Conservation (phyloP, 2,329 filamentous ascomycete genomes). For the Drechslerella dactyloides region DNA sequence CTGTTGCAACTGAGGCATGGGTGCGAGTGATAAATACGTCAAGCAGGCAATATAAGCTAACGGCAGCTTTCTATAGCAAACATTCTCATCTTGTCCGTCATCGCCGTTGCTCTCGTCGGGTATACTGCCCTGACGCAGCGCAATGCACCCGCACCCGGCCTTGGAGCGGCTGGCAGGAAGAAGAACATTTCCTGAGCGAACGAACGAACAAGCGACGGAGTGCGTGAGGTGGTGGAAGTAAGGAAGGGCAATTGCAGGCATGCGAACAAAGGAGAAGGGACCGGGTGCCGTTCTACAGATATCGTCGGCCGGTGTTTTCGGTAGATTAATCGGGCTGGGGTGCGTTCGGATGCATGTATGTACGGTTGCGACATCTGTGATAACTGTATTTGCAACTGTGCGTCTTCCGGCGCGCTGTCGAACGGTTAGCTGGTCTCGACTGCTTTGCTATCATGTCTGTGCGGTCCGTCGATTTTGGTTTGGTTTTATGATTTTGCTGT, state of each 20-base stretch:
- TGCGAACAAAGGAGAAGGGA: too few relatives aligned
- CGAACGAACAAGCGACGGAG: not conserved
- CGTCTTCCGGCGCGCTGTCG: too few relatives aligned
- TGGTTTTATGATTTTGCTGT: too few relatives aligned
- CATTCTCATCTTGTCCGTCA: conserved; percentile 33
- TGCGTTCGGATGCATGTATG: not conserved
- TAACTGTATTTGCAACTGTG: too few relatives aligned
- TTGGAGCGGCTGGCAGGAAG: conserved; percentile 9
- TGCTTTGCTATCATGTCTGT: too few relatives aligned
- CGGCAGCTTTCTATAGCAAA: conserved; percentile 16
- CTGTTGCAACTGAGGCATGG: too few relatives aligned
- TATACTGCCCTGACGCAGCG: conserved; percentile 31
- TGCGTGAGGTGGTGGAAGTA: too few relatives aligned
- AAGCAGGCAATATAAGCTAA: too few relatives aligned
- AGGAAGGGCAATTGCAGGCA: too few relatives aligned
- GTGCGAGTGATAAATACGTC: too few relatives aligned
- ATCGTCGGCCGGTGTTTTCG: not conserved
- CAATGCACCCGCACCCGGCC: conserved; percentile 8
- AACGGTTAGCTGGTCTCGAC: too few relatives aligned
- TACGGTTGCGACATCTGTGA: not conserved
- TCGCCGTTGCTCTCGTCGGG: conserved; percentile 29
- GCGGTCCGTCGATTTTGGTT: too few relatives aligned
- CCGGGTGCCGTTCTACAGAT: not conserved
- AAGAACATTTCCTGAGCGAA: conserved; percentile 23
- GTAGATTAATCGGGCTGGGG: not conserved